Evolutionary conservation across 768 basidiomycete species (phyloP).

Genomic region (Phlebiopsis flavidoalba): DNA sequence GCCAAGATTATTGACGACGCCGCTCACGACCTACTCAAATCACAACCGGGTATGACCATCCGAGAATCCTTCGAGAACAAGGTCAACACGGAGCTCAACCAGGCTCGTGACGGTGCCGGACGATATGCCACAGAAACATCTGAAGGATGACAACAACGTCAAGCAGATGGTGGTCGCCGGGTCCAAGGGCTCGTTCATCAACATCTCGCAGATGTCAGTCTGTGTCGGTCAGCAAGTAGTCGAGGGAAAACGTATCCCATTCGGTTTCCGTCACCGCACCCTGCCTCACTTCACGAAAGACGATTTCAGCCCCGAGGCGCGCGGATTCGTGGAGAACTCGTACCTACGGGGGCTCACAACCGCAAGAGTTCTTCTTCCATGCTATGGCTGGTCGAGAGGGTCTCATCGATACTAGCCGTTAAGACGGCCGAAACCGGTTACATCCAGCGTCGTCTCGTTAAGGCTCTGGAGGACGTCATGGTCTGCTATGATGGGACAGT

Average conservation of each 20-base stretch:
- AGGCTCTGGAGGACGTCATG: constrained; percentile 96
- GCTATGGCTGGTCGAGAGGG: constrained; percentile 99
- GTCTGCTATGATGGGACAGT: constrained; percentile 98
- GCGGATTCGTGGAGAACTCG: constrained; percentile 98
- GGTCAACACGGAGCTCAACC: constrained; percentile 87
- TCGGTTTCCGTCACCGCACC: constrained; percentile 95
- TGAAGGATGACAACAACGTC: constrained; percentile 99
- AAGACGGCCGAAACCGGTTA: constrained; percentile 99
- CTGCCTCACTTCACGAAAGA: constrained; percentile 98
- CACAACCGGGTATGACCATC: constrained; percentile 97
- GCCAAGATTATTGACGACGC: constrained; percentile 75
- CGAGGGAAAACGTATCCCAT: constrained; percentile 96
- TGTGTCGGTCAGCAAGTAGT: constrained; percentile 98
- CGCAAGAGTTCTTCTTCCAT: constrained; percentile 99
- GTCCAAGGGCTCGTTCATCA: constrained; percentile 98
- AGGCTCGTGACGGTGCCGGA: constrained; percentile 93
- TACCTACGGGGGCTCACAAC: constrained; percentile 93
- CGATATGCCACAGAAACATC: constrained; percentile 93
- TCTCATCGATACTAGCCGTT: constrained; percentile 97
- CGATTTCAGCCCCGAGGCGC: constrained; percentile 95
- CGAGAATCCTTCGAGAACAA: constrained; percentile 96
- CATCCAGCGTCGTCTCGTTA: constrained; percentile 96
- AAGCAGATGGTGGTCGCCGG: constrained; percentile 99
- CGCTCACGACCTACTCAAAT: constrained; percentile 80
- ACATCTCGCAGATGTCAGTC: constrained; percentile 99